Evolutionary conservation across 2,329 filamentous ascomycete genomes (phyloP).

Genomic region (Delphinella strobiligena): DNA sequence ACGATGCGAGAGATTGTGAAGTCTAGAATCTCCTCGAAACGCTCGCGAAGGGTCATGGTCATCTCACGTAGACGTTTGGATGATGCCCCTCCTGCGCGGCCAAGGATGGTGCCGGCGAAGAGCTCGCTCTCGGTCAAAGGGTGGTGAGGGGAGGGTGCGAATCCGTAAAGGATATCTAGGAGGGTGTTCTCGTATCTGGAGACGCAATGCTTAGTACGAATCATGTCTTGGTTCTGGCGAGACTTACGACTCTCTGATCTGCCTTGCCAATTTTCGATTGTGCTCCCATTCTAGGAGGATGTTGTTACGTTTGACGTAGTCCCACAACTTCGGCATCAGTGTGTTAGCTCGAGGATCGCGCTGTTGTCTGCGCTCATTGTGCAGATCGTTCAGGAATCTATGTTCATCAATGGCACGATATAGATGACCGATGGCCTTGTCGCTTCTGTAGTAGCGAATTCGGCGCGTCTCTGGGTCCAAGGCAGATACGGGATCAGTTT

Average conservation of each 20-base stretch:
- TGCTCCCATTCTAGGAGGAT: constrained; percentile 26
- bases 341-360: constrained; percentile 2
- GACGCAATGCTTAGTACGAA: too few relatives aligned
- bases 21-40: constrained; percentile 28
- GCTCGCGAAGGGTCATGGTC: constrained; percentile 25
- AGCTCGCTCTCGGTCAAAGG: constrained; percentile 41
- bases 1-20: constrained; percentile 33
- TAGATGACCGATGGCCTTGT: constrained; percentile 56
- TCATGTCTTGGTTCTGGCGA: background rate
- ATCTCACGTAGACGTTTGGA: constrained; percentile 22
- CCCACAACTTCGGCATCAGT: constrained; percentile 24
- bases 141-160: constrained; percentile 27
- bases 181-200: constrained; percentile 42
- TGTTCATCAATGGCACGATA: constrained; percentile 64
- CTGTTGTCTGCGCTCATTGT: constrained; percentile 9
- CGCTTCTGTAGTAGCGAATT: constrained; percentile 50
- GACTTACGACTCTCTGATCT: constrained; percentile 36
- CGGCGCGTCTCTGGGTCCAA: constrained; percentile 23
- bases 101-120: constrained; percentile 46
- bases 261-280: constrained; percentile 23
- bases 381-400: constrained; percentile 46
- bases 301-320: constrained; percentile 26
- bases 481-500: constrained; percentile 11
- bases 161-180: constrained; percentile 34
- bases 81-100: constrained; percentile 27